Evolutionary conservation across 495 filamentous ascomycete genomes (phyloP).

Genomic region (Hypoxylon fragiforme): DNA sequence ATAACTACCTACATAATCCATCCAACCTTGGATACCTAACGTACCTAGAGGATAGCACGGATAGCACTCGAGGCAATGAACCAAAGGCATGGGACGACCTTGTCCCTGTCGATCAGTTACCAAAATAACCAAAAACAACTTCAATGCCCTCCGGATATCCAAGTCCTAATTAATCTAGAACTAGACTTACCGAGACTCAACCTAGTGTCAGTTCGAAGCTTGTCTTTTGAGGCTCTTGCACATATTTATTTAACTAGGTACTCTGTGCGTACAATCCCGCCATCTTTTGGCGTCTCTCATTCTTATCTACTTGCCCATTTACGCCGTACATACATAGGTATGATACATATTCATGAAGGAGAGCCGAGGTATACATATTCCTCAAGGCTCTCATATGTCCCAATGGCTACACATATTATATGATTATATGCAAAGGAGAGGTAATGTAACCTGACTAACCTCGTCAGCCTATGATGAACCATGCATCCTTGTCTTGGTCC

Average conservation of each 20-base stretch:
- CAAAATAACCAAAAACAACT: too few relatives aligned
- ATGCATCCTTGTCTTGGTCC: slow-evolving; percentile 14
- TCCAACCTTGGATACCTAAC: too few relatives aligned
- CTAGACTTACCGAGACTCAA: too few relatives aligned
- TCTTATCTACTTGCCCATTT: background rate
- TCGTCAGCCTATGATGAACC: slow-evolving; percentile 10
- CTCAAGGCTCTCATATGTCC: too few relatives aligned
- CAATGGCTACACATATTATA: too few relatives aligned
- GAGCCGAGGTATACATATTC: too few relatives aligned
- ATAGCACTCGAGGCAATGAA: slow-evolving; percentile 15
- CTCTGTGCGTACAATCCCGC: too few relatives aligned
- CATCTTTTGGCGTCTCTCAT: background rate
- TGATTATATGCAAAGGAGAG: slow-evolving; percentile 11
- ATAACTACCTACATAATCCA: too few relatives aligned
- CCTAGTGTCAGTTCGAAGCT: slow-evolving; percentile 1
- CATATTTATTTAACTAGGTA: too few relatives aligned
- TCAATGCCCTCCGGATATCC: slow-evolving; percentile 1
- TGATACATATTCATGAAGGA: background rate
- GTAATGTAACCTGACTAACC: slow-evolving; percentile 19
- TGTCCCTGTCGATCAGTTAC: slow-evolving; percentile 25
- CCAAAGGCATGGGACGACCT: slow-evolving; percentile 20
- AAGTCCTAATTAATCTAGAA: too few relatives aligned
- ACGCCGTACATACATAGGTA: background rate
- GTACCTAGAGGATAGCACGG: too few relatives aligned
- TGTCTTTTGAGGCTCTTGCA: slow-evolving; percentile 8